Evolutionary conservation across 768 basidiomycete species (phyloP).

Genomic region (Austroboletus festivus): DNA sequence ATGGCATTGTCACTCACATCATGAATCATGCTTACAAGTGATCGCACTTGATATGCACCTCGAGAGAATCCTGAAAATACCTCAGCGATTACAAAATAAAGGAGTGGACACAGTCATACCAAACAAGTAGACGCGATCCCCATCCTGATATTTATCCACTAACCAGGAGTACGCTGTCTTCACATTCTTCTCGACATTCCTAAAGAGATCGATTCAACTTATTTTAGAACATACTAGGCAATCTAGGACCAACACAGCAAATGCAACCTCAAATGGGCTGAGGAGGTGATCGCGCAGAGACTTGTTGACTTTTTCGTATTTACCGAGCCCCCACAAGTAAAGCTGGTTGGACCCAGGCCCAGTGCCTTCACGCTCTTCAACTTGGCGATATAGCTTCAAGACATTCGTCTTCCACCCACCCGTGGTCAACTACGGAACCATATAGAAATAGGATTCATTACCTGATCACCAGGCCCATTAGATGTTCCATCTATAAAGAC

Average conservation of each 20-base stretch:
- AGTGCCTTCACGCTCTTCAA: conserved; percentile 2
- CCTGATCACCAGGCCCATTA: conserved; percentile 32
- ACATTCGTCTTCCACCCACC: conserved; percentile 31
- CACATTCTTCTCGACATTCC: conserved; percentile 9
- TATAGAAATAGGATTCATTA: conserved; percentile 23
- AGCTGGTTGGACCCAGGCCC: conserved; percentile 19
- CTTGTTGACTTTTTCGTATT: conserved; percentile 1
- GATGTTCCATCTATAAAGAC: conserved; percentile 20
- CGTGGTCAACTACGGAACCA: not conserved
- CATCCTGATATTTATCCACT: not conserved
- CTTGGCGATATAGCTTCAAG: conserved; percentile 27
- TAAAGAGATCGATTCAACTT: not conserved
- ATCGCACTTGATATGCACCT: conserved; percentile 41
- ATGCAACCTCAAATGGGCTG: not conserved
- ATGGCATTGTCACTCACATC: conserved; percentile 14
- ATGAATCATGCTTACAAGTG: conserved; percentile 36
- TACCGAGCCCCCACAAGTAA: conserved; percentile 35
- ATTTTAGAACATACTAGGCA: not conserved
- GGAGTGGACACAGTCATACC: conserved; percentile 21
- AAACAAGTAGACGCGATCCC: conserved; percentile 35
- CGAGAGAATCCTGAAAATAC: conserved; percentile 37
- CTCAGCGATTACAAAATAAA: not conserved
- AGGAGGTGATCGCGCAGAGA: not conserved
- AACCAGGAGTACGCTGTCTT: conserved; percentile 7
- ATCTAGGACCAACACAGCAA: conserved; percentile 3